Evolutionary conservation across 1,139 yeast species (phyloP).

Genomic region (Yamadazyma blattariae): DNA sequence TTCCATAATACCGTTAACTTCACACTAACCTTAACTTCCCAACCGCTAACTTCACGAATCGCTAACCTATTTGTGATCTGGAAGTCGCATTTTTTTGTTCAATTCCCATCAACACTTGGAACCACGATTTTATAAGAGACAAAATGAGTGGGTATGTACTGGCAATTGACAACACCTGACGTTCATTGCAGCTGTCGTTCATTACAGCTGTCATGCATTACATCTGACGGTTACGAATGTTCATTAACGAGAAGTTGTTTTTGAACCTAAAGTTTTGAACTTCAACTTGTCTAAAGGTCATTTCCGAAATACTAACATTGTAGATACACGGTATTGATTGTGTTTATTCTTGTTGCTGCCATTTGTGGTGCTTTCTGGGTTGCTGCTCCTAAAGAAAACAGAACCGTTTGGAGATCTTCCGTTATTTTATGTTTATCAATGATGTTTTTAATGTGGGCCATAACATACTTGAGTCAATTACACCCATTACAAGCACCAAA

Average conservation of each 20-base stretch:
- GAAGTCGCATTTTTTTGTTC: neutral
- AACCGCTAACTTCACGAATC: too few relatives aligned
- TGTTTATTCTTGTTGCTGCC: constrained; percentile 57
- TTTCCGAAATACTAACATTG: constrained; percentile 5
- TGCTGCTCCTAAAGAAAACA: constrained; percentile 58
- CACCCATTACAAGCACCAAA: constrained; percentile 83
- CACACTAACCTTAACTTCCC: too few relatives aligned
- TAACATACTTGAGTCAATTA: constrained; percentile 74
- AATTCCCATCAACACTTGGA: neutral
- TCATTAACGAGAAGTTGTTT: neutral
- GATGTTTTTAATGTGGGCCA: constrained; percentile 96
- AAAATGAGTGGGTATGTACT: constrained; percentile 27
- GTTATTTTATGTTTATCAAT: constrained; percentile 76
- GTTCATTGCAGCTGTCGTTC: too few relatives aligned
- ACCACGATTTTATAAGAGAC: too few relatives aligned
- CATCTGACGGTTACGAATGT: too few relatives aligned
- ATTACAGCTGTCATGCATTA: too few relatives aligned
- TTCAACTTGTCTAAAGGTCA: too few relatives aligned
- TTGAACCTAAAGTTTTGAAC: too few relatives aligned
- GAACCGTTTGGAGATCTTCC: constrained; percentile 87
- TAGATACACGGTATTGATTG: constrained; percentile 74
- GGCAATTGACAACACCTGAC: too few relatives aligned
- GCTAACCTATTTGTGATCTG: neutral
- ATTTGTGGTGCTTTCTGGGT: constrained; percentile 63
- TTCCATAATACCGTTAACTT: constrained; percentile 19